These are phyloP conservation scores for Brassica incana DNA, from an alignment of 345 rosid genomes.

Conservation along the genomic window DNA sequence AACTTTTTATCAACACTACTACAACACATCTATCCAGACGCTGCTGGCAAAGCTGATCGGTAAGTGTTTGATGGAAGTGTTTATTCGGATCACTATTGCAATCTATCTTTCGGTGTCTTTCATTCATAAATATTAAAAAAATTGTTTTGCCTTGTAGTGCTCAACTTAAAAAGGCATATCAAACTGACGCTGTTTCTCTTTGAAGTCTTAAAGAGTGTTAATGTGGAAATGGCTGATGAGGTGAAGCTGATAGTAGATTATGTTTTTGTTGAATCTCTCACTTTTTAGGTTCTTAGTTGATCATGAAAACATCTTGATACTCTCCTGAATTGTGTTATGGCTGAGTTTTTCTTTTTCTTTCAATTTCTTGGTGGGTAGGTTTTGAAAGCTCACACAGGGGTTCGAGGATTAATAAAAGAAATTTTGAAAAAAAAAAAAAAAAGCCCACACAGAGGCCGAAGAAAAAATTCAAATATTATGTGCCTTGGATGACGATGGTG, in stretches of 20 bases:
- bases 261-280: neutral
- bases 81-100: neutral
- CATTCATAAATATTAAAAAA: neutral
- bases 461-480: constrained; percentile 58
- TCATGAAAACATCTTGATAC: neutral
- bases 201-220: constrained; percentile 64
- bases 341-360: constrained; percentile 14
- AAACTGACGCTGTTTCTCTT: constrained; percentile 67
- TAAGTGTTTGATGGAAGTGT: constrained; percentile 26
- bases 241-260: constrained; percentile 36
- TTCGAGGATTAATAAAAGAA: too few species aligned
- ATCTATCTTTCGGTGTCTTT: neutral
- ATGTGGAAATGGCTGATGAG: constrained; percentile 65
- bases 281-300: neutral
- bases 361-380: constrained; percentile 46
- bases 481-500: constrained; percentile 34
- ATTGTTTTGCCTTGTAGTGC: constrained; percentile 47
- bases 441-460: constrained; percentile 56
- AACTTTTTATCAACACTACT: constrained; percentile 76
- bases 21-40: constrained; percentile 70
- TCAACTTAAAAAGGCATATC: constrained; percentile 71
- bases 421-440: too few species aligned
- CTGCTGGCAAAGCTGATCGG: constrained; percentile 85
- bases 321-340: neutral
- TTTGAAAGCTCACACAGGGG: constrained; percentile 35